Conservation (phyloP, 2,329 filamentous ascomycete genomes). For the Penicillium sp. region DNA sequence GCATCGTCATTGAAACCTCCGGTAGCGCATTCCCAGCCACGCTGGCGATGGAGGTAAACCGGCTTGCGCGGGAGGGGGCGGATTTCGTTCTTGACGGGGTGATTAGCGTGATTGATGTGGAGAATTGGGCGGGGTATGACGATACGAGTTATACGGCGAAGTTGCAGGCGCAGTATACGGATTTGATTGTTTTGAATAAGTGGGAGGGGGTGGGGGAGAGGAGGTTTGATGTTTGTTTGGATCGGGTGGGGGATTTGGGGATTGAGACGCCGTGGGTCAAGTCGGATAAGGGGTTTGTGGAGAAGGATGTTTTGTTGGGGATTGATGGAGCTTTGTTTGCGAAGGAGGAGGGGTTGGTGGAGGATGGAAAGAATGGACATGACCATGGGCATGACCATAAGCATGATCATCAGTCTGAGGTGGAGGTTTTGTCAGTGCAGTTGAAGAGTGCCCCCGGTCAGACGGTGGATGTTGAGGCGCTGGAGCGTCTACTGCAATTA, state of each 20-base stretch:
- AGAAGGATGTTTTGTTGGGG: constrained; percentile 80
- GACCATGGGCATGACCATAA: constrained; percentile 51
- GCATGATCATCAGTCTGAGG: constrained; percentile 76
- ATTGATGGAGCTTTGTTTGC: constrained; percentile 76
- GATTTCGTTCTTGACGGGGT: constrained; percentile 84
- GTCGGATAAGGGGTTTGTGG: constrained; percentile 79
- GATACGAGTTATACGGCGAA: constrained; percentile 88
- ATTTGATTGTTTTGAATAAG: constrained; percentile 91
- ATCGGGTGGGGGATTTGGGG: constrained; percentile 80
- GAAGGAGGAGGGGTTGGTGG: constrained; percentile 41
- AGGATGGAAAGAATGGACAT: constrained; percentile 39
- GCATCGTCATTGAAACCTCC: constrained; percentile 92
- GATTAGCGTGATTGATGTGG: constrained; percentile 87
- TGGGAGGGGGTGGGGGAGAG: constrained; percentile 80
- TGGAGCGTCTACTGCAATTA: constrained; percentile 70
- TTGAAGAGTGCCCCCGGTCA: constrained; percentile 56
- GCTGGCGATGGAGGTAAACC: constrained; percentile 86
- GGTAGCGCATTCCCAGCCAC: constrained; percentile 89
- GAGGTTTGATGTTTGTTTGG: constrained; percentile 76
- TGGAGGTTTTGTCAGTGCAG: constrained; percentile 87
- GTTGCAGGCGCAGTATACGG: constrained; percentile 87
- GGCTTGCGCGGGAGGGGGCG: constrained; percentile 67
- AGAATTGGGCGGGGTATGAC: constrained; percentile 94
- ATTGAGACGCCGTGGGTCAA: constrained; percentile 83
- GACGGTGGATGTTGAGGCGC: constrained; percentile 63